Conservation (phyloP, 345 rosid species). For the Linum trigynum region DNA sequence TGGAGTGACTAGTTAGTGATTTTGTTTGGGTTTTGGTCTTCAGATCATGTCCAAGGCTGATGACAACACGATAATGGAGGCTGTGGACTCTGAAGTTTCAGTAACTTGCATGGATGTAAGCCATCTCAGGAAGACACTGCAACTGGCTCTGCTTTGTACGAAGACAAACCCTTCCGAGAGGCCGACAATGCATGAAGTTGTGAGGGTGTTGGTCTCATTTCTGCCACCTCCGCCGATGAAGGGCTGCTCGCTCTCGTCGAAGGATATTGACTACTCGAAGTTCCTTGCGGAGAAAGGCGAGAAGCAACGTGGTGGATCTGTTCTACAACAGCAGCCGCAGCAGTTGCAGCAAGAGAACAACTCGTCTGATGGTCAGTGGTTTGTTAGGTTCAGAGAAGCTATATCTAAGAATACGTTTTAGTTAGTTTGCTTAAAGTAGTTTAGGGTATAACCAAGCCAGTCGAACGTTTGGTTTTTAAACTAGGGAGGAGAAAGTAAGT, state of each 20-base stretch:
- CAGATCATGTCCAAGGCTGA: conserved; percentile 75
- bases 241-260: conserved; percentile 18
- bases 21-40: not conserved
- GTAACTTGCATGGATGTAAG: conserved; percentile 64
- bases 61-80: conserved; percentile 80
- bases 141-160: conserved; percentile 74
- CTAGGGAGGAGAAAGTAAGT: not conserved
- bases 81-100: conserved; percentile 78
- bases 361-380: conserved; percentile 63
- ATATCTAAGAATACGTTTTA: conserved; percentile 60
- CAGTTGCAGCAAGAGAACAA: conserved; percentile 26
- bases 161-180: conserved; percentile 61
- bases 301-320: conserved; percentile 18
- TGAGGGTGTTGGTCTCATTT: conserved; percentile 55
- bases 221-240: conserved; percentile 47
- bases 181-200: conserved; percentile 89
- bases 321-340: conserved; percentile 15
- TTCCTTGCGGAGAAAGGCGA: conserved; percentile 33
- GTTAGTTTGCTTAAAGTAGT: not conserved
- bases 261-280: conserved; percentile 37
- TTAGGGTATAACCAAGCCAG: no score
- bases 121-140: conserved; percentile 59
- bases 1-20: no score
- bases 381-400: conserved; percentile 52
- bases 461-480: not conserved